These are phyloP conservation scores for Iodosphaeria phyllophila DNA, from an alignment of 2,329 filamentous ascomycete genomes.

Conservation along the genomic window DNA sequence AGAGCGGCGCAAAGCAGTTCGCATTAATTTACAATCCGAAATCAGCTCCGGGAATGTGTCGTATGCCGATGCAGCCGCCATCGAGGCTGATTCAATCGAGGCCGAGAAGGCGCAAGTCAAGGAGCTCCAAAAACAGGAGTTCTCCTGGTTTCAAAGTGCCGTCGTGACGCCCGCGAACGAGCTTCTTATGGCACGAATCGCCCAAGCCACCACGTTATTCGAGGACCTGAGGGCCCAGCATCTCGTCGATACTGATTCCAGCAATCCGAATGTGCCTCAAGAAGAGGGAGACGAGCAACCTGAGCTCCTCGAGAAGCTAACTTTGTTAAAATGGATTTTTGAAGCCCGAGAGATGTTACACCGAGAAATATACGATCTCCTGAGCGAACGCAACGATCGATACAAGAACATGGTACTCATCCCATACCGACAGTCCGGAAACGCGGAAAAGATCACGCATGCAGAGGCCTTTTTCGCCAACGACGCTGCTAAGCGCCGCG, in stretches of 20 bases:
- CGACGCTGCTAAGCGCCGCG: conserved; percentile 55
- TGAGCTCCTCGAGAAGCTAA: conserved; percentile 84
- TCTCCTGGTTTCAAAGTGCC: conserved; percentile 65
- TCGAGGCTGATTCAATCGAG: conserved; percentile 55
- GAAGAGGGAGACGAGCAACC: conserved; percentile 92
- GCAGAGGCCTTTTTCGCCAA: conserved; percentile 68
- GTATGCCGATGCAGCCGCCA: conserved; percentile 66
- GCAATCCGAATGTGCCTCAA: conserved; percentile 66
- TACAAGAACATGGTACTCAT: conserved; percentile 71
- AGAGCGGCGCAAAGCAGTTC: conserved; percentile 43
- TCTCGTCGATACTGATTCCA: conserved; percentile 48
- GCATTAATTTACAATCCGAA: conserved; percentile 58
- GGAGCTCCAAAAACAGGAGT: conserved; percentile 58
- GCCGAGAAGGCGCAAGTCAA: conserved; percentile 55
- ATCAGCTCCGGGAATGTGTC: conserved; percentile 62
- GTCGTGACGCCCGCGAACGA: conserved; percentile 76
- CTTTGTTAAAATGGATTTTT: conserved; percentile 90
- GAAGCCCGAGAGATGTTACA: conserved; percentile 81
- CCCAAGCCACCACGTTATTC: conserved; percentile 58
- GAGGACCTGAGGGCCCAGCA: conserved; percentile 54
- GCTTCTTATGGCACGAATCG: conserved; percentile 58
- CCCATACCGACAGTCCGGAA: conserved; percentile 59
- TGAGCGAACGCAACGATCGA: conserved; percentile 69
- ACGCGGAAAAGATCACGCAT: conserved; percentile 60
- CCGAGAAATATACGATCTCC: conserved; percentile 66